Evolutionary conservation across 371 early-diverging fungal species (phyloP).

Genomic region (Rozella allomycis): DNA sequence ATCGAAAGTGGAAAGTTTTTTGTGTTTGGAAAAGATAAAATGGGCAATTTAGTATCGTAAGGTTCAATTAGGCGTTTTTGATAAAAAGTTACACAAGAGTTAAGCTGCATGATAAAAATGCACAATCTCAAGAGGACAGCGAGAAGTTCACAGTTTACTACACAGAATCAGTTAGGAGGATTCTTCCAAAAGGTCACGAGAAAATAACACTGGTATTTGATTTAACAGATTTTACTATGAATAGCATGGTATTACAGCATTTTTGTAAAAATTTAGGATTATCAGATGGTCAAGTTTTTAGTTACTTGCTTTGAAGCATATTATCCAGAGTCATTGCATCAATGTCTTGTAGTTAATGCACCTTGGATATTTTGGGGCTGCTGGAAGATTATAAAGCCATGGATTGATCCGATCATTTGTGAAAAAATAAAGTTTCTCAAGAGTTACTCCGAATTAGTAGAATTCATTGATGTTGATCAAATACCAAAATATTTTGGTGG

Average conservation of each 20-base stretch:
- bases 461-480: slow-evolving; percentile 30
- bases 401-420: slow-evolving; percentile 75
- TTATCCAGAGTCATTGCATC: slow-evolving; percentile 73
- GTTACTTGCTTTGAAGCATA: slow-evolving; percentile 55
- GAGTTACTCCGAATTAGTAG: slow-evolving; percentile 28
- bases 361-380: slow-evolving; percentile 49
- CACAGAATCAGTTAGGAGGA: slow-evolving; percentile 58
- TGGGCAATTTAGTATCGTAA: too few relatives aligned
- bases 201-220: slow-evolving; percentile 64
- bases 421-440: slow-evolving; percentile 62
- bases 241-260: slow-evolving; percentile 38
- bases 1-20: too few relatives aligned
- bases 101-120: not conserved
- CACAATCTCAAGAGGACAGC: not conserved
- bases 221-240: slow-evolving; percentile 47
- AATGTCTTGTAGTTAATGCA: slow-evolving; percentile 49
- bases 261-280: slow-evolving; percentile 22
- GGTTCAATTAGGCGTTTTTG: too few relatives aligned
- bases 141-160: slow-evolving; percentile 41
- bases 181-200: slow-evolving; percentile 48
- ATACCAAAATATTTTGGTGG: slow-evolving; percentile 17
- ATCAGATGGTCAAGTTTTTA: slow-evolving; percentile 52
- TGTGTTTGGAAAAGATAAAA: too few relatives aligned
- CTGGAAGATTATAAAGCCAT: slow-evolving; percentile 11
- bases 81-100: too few relatives aligned